Conservation (phyloP, 2,329 filamentous ascomycete species). For the Alternaria consortialis region DNA sequence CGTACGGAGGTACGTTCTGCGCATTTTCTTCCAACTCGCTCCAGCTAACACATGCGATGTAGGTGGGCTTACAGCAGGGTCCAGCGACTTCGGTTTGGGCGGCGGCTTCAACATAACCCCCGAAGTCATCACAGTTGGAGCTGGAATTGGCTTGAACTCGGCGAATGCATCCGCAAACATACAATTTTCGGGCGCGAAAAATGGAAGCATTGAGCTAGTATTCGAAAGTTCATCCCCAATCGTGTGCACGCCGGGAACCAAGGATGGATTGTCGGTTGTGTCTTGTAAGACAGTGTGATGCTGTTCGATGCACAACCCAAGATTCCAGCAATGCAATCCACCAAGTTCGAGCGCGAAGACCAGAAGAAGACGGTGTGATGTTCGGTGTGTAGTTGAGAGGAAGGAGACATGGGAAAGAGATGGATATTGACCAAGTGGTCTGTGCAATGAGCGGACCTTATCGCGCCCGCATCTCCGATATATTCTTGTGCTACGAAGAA, state of each 20-base stretch:
- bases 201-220: constrained; percentile 15
- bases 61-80: constrained; percentile 23
- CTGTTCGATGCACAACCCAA: neutral
- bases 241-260: constrained; percentile 9
- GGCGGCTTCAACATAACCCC: constrained; percentile 20
- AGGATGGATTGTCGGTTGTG: constrained; percentile 7
- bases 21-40: neutral
- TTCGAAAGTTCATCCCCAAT: constrained; percentile 11
- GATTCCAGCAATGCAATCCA: neutral
- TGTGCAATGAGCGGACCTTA: neutral
- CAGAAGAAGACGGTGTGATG: neutral
- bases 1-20: constrained; percentile 15
- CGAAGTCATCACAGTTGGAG: constrained; percentile 4
- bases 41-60: neutral
- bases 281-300: constrained; percentile 9
- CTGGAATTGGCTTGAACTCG: constrained; percentile 18
- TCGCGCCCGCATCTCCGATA: neutral
- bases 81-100: constrained; percentile 17
- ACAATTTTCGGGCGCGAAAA: constrained; percentile 15
- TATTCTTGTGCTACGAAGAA: neutral
- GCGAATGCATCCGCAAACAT: constrained; percentile 16
- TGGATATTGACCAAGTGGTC: neutral
- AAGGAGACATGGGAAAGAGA: neutral
- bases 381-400: neutral
- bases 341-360: neutral